Evolutionary conservation across 2,329 filamentous ascomycete genomes (phyloP).

Genomic region (Aspergillus felis): DNA sequence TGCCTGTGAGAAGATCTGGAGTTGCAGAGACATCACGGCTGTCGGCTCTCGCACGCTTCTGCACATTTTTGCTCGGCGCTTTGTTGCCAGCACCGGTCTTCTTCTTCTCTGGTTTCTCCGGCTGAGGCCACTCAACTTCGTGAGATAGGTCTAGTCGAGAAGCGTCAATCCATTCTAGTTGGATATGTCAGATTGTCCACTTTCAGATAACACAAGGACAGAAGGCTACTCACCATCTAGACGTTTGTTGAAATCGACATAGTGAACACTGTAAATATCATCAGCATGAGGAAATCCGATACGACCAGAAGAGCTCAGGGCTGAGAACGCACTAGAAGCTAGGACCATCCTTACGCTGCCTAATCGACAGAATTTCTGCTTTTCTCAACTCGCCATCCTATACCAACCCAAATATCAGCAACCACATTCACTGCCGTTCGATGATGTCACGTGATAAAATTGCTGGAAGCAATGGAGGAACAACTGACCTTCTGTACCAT

Average conservation of each 20-base stretch:
- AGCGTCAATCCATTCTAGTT: conserved; percentile 78
- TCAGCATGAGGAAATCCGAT: conserved; percentile 10
- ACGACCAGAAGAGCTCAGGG: background rate
- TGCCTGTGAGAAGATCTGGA: conserved; percentile 48
- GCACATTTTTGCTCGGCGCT: conserved; percentile 54
- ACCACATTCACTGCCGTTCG: background rate
- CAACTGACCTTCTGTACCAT: conserved; percentile 64
- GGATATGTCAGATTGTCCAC: conserved; percentile 32
- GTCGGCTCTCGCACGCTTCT: conserved; percentile 49
- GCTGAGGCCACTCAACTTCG: conserved; percentile 94
- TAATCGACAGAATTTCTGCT: conserved; percentile 94
- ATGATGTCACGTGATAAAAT: conserved; percentile 31
- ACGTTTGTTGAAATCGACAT: conserved; percentile 96
- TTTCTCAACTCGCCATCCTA: conserved; percentile 79
- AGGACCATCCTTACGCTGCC: conserved; percentile 79
- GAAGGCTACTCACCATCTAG: conserved; percentile 48
- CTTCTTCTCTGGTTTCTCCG: conserved; percentile 82
- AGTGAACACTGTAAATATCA: conserved; percentile 63
- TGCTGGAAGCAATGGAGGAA: conserved; percentile 7
- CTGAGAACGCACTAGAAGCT: conserved; percentile 66
- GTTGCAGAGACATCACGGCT: conserved; percentile 56
- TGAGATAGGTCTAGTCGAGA: conserved; percentile 78
- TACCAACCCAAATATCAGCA: conserved; percentile 10
- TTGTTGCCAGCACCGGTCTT: conserved; percentile 61
- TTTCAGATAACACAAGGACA: background rate